phyloP scores from a whole-genome alignment of 2,329 filamentous ascomycete species.

The Phyllosticta citriasiana region DNA sequence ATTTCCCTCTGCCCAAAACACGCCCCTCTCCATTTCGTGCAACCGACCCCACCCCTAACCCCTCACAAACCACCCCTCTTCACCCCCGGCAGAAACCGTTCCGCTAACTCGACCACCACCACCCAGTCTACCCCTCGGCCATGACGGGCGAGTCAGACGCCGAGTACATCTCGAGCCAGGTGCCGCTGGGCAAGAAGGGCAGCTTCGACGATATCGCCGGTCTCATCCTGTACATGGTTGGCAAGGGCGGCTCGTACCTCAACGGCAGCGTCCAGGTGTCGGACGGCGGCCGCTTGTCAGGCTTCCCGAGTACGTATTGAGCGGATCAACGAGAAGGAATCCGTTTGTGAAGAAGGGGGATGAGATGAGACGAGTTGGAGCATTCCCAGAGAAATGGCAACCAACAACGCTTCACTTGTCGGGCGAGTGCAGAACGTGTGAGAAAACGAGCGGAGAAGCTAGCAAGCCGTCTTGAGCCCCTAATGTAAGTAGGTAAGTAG shows the following conservation, averaged over 20 bases:
- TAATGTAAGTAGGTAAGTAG: too few relatives aligned
- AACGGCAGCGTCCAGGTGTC: constrained; percentile 43
- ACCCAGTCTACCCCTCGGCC: constrained; percentile 29
- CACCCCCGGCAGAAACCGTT: background rate
- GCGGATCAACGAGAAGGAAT: background rate
- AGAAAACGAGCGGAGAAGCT: too few relatives aligned
- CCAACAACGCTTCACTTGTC: too few relatives aligned
- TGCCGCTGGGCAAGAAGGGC: constrained; percentile 33
- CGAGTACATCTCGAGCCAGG: constrained; percentile 23
- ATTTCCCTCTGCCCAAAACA: constrained; percentile 2
- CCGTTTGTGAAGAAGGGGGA: too few relatives aligned
- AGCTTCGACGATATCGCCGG: constrained; percentile 38
- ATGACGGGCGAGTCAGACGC: constrained; percentile 29
- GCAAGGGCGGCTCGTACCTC: constrained; percentile 42
- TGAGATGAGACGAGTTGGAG: too few relatives aligned
- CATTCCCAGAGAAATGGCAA: too few relatives aligned
- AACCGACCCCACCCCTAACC: background rate
- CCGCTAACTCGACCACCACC: background rate
- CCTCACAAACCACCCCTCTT: background rate
- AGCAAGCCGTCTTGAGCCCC: too few relatives aligned
- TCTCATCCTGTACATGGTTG: constrained; percentile 41
- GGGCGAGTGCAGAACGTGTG: too few relatives aligned
- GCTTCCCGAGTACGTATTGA: constrained; percentile 26
- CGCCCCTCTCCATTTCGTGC: background rate
- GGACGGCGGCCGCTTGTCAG: constrained; percentile 33